Evolutionary conservation across 129 eudicot genomes (phyloP), one percentile per base, ranked within the genome.

Genomic region (Saposhnikovia divaricata): DNA sequence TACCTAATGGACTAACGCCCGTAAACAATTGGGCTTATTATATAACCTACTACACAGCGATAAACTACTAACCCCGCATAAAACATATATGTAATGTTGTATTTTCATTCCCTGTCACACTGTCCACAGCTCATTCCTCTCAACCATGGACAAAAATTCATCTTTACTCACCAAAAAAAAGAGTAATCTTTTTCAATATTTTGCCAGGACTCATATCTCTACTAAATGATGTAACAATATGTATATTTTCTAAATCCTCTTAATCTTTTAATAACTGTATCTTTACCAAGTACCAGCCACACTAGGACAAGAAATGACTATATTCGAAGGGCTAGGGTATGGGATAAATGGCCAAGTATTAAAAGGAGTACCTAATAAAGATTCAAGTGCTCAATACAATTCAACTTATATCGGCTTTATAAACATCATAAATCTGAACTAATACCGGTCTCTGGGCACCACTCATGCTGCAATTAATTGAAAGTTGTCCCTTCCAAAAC

Each of bases 251-350:
- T 81, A 3, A 75, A 84, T 89, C 91, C 91, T 83, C 92, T 85
- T 68, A 94, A 79, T 40, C 89, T 78, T 75, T 90, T 94, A 48
- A 91, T 91, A 55, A 91, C 90, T 28, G 96, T 89, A 86, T 93
- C 98, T 82, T 93, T 93, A 47, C 98, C 98, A 63, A 93, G 96
- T 40, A 40, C 43, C 43, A 40, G 19, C 98, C 43, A 40, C 98
- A 80, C 97, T 93, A 9, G 97, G 98, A 18, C 98, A 97, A 74
- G 96, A 89, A 39, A 93, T 87, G n/a, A 93, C 37, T 97, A 93
- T 77, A 31, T 91, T 82, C 80, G 91, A 77, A 53, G 97, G 97
- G 28, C 81, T 85, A 59, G 98, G 92, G 10, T 77, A 78, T 8
- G 98, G 92, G 27, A 83, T 81, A 42, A 83, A 69, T 79, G 97